Evolutionary conservation across 2,329 filamentous ascomycete species (phyloP).

Genomic region (Fusarium tuaranense): DNA sequence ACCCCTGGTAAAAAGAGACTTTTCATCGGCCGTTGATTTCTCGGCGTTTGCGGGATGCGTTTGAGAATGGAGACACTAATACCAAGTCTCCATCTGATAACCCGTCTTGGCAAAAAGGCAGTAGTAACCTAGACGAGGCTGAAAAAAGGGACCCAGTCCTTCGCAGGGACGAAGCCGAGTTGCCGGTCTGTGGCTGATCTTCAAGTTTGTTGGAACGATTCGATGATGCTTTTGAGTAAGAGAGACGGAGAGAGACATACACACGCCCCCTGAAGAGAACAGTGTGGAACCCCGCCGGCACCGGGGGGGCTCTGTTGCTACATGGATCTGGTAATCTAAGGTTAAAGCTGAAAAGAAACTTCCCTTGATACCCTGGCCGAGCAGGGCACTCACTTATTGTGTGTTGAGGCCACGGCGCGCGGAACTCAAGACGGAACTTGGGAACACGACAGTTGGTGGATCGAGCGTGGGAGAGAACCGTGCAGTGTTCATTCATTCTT

Average conservation of each 20-base stretch:
- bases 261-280: not conserved
- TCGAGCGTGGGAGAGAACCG: not conserved
- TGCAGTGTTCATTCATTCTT: not conserved
- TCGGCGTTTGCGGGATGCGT: conserved; percentile 1
- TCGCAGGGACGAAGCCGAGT: conserved; percentile 3
- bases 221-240: not conserved
- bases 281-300: not conserved
- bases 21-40: conserved; percentile 9
- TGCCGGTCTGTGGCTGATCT: conserved; percentile 3
- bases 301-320: not conserved
- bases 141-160: not conserved
- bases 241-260: not conserved
- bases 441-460: not conserved
- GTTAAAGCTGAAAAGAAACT: conserved; percentile 12
- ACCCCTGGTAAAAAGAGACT: not conserved
- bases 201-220: not conserved
- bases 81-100: conserved; percentile 12
- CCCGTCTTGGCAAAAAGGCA: not conserved
- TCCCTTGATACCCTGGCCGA: not conserved
- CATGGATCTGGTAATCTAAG: conserved; percentile 17
- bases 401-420: not conserved
- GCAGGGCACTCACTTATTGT: not conserved
- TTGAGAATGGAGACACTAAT: not conserved
- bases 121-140: not conserved
- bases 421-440: not conserved